Conservation (phyloP, 805 yeast species). For the Candida patagonica region DNA sequence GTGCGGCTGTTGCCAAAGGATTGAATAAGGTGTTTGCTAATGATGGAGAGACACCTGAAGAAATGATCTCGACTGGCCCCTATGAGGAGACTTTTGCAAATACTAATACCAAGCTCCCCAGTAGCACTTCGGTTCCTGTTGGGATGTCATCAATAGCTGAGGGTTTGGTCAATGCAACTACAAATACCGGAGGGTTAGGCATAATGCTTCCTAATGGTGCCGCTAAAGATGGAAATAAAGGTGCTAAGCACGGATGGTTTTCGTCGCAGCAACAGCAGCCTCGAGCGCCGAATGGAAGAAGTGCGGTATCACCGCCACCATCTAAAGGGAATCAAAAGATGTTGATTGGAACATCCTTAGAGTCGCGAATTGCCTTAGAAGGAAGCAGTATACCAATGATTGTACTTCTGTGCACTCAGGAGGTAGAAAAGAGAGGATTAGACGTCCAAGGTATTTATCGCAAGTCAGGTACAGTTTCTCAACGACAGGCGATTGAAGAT, state of each 20-base stretch:
- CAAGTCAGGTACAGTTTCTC: conserved; percentile 74
- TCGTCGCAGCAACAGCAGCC: background rate
- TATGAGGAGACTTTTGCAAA: background rate
- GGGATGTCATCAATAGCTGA: conserved; percentile 4
- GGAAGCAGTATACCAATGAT: conserved; percentile 57
- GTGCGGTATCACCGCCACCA: background rate
- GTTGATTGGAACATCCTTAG: conserved; percentile 47
- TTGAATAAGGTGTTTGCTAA: conserved; percentile 26
- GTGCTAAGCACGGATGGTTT: conserved; percentile 16
- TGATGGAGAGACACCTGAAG: conserved; percentile 10
- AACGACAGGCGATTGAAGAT: conserved; percentile 40
- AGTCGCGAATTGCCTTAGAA: conserved; percentile 55
- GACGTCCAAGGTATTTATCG: conserved; percentile 82
- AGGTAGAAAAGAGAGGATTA: conserved; percentile 71
- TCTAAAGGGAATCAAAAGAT: conserved; percentile 13
- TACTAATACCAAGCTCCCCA: background rate
- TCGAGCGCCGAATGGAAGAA: background rate
- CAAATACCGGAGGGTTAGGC: conserved; percentile 13
- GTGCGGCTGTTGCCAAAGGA: conserved; percentile 31
- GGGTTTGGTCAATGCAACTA: background rate
- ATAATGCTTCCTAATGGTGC: conserved; percentile 13
- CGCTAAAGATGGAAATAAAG: background rate
- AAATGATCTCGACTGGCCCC: background rate
- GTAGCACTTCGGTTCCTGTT: conserved; percentile 1
- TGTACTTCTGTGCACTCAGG: conserved; percentile 59